These are phyloP conservation scores for Boletus sp. DNA, from an alignment of 768 basidiomycete genomes.

Conservation along the genomic window DNA sequence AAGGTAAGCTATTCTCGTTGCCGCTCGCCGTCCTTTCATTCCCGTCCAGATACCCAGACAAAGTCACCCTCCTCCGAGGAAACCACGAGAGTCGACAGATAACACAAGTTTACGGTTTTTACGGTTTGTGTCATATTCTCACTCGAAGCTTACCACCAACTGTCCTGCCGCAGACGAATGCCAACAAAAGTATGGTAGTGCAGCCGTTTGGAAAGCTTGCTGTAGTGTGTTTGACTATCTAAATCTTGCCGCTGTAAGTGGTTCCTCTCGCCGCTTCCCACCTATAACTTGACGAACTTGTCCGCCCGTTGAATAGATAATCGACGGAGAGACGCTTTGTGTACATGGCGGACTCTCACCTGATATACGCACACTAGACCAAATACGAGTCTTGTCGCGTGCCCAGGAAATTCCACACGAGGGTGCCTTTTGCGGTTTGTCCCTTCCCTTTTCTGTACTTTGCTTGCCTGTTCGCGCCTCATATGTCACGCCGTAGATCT, in stretches of 20 bases:
- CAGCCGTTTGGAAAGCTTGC: constrained; percentile 96
- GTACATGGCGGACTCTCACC: constrained; percentile 97
- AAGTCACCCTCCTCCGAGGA: constrained; percentile 86
- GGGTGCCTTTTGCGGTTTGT: constrained; percentile 91
- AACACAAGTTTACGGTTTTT: constrained; percentile 98
- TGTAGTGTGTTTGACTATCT: constrained; percentile 96
- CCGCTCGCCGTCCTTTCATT: constrained; percentile 4
- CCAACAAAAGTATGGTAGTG: constrained; percentile 95
- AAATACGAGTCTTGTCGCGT: constrained; percentile 87
- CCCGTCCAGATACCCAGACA: constrained; percentile 77
- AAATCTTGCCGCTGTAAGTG: constrained; percentile 85
- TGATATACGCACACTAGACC: constrained; percentile 92
- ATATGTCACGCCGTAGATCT: constrained; percentile 53
- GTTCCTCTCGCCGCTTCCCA: background rate
- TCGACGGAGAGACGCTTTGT: constrained; percentile 89
- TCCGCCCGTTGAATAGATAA: constrained; percentile 55
- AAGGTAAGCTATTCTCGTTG: constrained; percentile 44
- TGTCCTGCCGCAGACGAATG: constrained; percentile 70
- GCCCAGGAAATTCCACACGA: constrained; percentile 99
- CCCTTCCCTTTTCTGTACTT: background rate
- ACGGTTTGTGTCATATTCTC: constrained; percentile 51
- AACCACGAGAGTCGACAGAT: constrained; percentile 98
- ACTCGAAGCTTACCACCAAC: background rate
- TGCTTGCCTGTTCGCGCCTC: background rate
- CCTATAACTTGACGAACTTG: background rate